Base-by-base conservation (phyloP, 2,329 filamentous ascomycete species). In the Pseudogymnoascus sp. region DNA sequence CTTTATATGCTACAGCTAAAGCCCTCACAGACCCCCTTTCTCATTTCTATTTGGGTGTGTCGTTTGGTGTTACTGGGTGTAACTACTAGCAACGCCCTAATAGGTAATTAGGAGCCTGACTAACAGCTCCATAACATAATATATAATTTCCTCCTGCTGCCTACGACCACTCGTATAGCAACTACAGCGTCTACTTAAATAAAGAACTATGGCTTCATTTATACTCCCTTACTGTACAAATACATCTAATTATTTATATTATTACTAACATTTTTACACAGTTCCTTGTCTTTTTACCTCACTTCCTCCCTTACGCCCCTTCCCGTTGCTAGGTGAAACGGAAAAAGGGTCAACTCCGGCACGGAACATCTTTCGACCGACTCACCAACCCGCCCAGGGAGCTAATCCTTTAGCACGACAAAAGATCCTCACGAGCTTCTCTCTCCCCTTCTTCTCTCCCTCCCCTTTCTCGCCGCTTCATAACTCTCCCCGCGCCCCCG, bases 1-100 rank as follows among this genome's bases (percentile, higher is more conserved):
- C 39, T 45, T n/a, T 26, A 45, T n/a, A 45, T 45, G 39, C 26
- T 21, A 4, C 39, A 45, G 19, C 39, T 45, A 45, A 21, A 45
- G 39, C 39, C 39, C 39, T 45, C 39, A n/a, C 39, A 45, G 39
- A 45, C 19, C 5, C 39, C 39, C 39, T 8, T 6, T 26, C 39
- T 45, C 39, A 45, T 45, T 45, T 45, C 39, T 39, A 13, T 23
- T 45, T 45, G 21, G n/a, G 35, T 23, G 19, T n/a, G 19, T 45
- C 21, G 12, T 23, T 45, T 12, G 39, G 19, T 35, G 34, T 35
- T 7, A 28, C 26, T n/a, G n/a, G n/a, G n/a, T 38, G 35, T 38
- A 23, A 45, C 39, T 45, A 45, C 19, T 45, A 45, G 39, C 39
- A 45, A 45, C 39, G 39, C 39, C 39, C 39, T 45, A 45, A 23